Conservation (phyloP, 2,329 filamentous ascomycete species). For the Lanzia echinophila region DNA sequence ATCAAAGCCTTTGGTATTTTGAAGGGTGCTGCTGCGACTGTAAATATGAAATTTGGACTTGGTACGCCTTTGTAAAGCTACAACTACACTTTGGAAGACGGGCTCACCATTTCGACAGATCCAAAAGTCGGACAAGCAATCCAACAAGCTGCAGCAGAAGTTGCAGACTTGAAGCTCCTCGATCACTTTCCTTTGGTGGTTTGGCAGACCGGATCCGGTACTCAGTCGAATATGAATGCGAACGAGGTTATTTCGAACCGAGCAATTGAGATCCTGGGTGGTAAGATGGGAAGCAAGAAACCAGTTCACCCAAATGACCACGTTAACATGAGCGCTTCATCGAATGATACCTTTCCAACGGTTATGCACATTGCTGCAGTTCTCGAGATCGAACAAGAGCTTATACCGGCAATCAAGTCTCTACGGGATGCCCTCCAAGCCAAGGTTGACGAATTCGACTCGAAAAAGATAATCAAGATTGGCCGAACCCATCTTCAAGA, state of each 20-base stretch:
- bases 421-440: slow-evolving; percentile 77
- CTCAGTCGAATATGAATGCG: slow-evolving; percentile 98
- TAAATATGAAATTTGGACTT: slow-evolving; percentile 93
- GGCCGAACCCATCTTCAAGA: slow-evolving; percentile 96
- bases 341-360: slow-evolving; percentile 98
- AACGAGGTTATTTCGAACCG: slow-evolving; percentile 99
- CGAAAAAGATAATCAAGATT: slow-evolving; percentile 93
- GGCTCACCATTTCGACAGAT: slow-evolving; percentile 46
- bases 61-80: slow-evolving; percentile 41
- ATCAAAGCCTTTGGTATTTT: slow-evolving; percentile 92
- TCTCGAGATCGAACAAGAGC: slow-evolving; percentile 78
- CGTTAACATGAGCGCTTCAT: slow-evolving; percentile 98
- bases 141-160: slow-evolving; percentile 88
- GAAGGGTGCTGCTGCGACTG: slow-evolving; percentile 91
- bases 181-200: slow-evolving; percentile 98
- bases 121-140: slow-evolving; percentile 87
- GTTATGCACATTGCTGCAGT: slow-evolving; percentile 99
- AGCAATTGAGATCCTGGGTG: slow-evolving; percentile 94
- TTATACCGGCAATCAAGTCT: slow-evolving; percentile 75
- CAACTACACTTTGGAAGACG: slow-evolving; percentile 5
- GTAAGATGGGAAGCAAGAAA: slow-evolving; percentile 92
- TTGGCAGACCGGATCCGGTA: slow-evolving; percentile 98
- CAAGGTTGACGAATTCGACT: slow-evolving; percentile 83
- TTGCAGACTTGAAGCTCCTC: slow-evolving; percentile 85
- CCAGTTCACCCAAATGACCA: slow-evolving; percentile 99